Conservation (phyloP, 257 asterid genomes). For the Solanum tarijense region DNA sequence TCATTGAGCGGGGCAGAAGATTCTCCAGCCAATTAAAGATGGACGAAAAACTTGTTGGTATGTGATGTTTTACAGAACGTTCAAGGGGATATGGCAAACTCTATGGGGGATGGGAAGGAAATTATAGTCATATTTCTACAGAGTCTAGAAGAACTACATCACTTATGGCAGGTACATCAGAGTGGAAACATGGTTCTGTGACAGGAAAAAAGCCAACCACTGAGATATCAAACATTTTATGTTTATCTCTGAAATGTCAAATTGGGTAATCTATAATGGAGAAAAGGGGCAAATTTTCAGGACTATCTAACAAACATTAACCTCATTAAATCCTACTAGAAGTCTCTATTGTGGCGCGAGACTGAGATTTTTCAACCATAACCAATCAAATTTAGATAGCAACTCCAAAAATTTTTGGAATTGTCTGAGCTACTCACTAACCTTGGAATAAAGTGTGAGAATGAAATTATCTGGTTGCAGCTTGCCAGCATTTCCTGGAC, state of each 20-base stretch:
- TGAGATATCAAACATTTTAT: background rate
- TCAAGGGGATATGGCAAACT: background rate
- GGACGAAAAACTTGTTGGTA: background rate
- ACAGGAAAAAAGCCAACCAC: background rate
- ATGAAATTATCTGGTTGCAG: slow-evolving; percentile 54
- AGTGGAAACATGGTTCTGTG: background rate
- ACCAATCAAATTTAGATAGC: background rate
- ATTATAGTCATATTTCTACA: background rate
- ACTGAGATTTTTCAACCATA: background rate
- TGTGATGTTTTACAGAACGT: background rate
- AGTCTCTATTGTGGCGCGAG: background rate
- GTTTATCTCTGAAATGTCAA: background rate
- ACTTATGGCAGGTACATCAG: background rate
- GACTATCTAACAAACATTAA: background rate
- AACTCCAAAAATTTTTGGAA: background rate
- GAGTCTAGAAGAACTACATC: background rate
- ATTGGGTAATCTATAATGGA: background rate
- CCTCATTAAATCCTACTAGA: background rate
- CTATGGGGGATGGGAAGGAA: background rate
- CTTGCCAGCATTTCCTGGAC: slow-evolving; percentile 44
- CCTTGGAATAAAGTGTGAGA: slow-evolving; percentile 91
- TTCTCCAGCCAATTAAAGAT: background rate
- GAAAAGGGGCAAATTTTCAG: background rate
- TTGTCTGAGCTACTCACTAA: slow-evolving; percentile 12
- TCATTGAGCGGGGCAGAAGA: background rate